Conservation (phyloP, 306 rosid genomes). For the Citrullus amarus region DNA sequence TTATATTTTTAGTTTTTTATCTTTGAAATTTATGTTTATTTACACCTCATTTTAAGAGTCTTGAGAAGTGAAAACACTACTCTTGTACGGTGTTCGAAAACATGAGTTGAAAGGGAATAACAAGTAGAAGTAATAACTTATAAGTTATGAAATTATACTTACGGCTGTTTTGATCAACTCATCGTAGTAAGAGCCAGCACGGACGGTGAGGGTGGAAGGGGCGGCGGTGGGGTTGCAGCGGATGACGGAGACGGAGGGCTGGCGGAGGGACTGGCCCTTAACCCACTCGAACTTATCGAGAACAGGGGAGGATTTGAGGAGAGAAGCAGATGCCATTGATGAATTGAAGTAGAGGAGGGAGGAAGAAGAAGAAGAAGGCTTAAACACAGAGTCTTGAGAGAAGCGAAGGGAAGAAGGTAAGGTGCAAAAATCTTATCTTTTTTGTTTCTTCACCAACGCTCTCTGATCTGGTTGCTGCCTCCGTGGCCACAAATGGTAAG, state of each 20-base stretch:
- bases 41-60: no score
- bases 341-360: background rate
- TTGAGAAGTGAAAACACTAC: no score
- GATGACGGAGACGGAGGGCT: slow-evolving; percentile 31
- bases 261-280: slow-evolving; percentile 71
- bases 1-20: no score
- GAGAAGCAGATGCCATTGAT: slow-evolving; percentile 65
- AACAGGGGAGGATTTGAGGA: slow-evolving; percentile 69
- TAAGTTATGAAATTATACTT: slow-evolving; percentile 1
- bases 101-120: no score
- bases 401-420: background rate
- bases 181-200: slow-evolving; percentile 74
- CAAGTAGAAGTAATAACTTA: no score
- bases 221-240: slow-evolving; percentile 42
- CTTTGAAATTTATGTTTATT: no score
- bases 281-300: slow-evolving; percentile 91
- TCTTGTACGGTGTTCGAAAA: no score
- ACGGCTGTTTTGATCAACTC: slow-evolving; percentile 96
- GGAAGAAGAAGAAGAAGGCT: background rate
- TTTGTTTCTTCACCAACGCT: slow-evolving; percentile 19
- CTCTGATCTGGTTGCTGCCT: slow-evolving; percentile 20
- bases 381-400: background rate
- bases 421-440: slow-evolving; percentile 50
- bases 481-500: slow-evolving; percentile 53
- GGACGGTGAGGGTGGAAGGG: slow-evolving; percentile 42